Conservation (phyloP, 306 rosid species). For the Sindora glabra region DNA sequence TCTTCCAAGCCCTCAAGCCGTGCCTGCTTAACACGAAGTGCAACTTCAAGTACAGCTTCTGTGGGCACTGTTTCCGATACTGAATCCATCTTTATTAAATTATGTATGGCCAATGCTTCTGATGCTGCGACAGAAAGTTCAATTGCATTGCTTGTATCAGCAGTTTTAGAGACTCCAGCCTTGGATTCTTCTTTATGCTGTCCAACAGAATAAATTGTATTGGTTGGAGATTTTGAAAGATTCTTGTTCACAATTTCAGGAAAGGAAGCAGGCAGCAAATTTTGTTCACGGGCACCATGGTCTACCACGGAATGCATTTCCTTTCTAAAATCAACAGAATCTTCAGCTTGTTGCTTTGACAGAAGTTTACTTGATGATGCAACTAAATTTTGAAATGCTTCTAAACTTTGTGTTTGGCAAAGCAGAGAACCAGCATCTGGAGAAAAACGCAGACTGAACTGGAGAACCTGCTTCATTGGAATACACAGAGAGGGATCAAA, state of each 20-base stretch:
- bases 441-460: conserved; percentile 59
- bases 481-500: conserved; percentile 4
- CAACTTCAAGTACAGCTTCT: conserved; percentile 60
- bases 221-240: conserved; percentile 19
- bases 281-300: conserved; percentile 19
- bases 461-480: conserved; percentile 46
- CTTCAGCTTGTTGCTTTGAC: conserved; percentile 26
- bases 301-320: conserved; percentile 14
- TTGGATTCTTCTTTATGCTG: conserved; percentile 25
- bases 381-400: conserved; percentile 31
- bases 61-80: conserved; percentile 30
- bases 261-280: conserved; percentile 13
- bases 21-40: conserved; percentile 70
- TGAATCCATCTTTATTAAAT: conserved; percentile 35
- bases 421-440: conserved; percentile 39
- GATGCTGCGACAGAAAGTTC: conserved; percentile 81
- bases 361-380: conserved; percentile 20
- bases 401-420: conserved; percentile 33
- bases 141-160: conserved; percentile 48
- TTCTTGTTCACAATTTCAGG: conserved; percentile 24
- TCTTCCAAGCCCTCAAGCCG: conserved; percentile 46
- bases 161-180: conserved; percentile 23
- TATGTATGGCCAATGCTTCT: conserved; percentile 82
- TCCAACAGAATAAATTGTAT: conserved; percentile 22
- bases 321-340: conserved; percentile 24